Conservation (phyloP, 352 stramenopile species). For the Phytophthora constricta region DNA sequence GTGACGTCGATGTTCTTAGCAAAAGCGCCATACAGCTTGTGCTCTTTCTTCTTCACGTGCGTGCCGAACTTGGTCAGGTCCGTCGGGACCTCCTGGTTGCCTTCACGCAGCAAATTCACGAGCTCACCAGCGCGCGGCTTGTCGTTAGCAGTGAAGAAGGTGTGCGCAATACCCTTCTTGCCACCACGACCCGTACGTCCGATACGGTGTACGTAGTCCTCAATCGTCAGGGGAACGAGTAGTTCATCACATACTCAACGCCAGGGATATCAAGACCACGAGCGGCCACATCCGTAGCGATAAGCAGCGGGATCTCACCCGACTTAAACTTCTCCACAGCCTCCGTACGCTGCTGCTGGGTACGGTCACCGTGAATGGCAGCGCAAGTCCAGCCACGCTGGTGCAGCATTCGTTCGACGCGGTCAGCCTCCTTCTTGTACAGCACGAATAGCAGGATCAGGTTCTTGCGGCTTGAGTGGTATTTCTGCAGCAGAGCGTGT, state of each 20-base stretch:
- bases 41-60: conserved; percentile 99
- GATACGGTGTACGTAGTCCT: conserved; percentile 97
- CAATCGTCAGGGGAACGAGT: conserved; percentile 98
- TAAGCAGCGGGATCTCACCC: conserved; percentile 93
- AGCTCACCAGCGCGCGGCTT: conserved; percentile 97
- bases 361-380: conserved; percentile 97
- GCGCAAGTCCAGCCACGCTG: conserved; percentile 93
- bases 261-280: conserved; percentile 97
- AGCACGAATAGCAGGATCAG: conserved; percentile 97
- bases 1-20: conserved; percentile 93
- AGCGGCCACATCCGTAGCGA: conserved; percentile 97
- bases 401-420: conserved; percentile 94
- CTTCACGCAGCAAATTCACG: conserved; percentile 95
- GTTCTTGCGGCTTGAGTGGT: conserved; percentile 92
- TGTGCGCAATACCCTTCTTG: conserved; percentile 95
- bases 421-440: conserved; percentile 99
- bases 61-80: conserved; percentile 98
- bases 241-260: conserved; percentile 98
- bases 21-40: conserved; percentile 98
- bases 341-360: conserved; percentile 90
- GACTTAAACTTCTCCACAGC: conserved; percentile 96
- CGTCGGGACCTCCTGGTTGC: conserved; percentile 93
- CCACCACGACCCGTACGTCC: conserved; percentile 94
- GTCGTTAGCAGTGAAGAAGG: conserved; percentile 98
- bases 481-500: conserved; percentile 93